Evolutionary conservation across 2,329 filamentous ascomycete genomes (phyloP).

Genomic region (Hypoxylon sp.): DNA sequence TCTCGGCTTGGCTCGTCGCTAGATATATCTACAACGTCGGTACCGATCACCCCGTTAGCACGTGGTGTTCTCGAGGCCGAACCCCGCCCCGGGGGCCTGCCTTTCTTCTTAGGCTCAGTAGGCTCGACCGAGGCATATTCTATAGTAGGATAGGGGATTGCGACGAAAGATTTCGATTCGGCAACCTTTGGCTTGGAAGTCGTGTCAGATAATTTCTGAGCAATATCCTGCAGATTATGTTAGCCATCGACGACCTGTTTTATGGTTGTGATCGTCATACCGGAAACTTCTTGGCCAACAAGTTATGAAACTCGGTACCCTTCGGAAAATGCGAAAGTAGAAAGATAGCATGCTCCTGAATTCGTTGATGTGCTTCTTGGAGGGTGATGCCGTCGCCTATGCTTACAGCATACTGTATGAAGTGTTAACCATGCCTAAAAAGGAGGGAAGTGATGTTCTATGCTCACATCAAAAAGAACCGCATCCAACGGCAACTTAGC

Average conservation of each 20-base stretch:
- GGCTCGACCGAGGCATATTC: conserved; percentile 44
- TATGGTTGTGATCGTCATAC: conserved; percentile 51
- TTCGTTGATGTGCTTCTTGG: conserved; percentile 61
- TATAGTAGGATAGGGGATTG: conserved; percentile 37
- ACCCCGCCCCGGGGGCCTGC: conserved; percentile 27
- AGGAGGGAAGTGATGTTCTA: not conserved
- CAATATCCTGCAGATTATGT: conserved; percentile 33
- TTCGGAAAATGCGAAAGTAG: conserved; percentile 64
- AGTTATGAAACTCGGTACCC: conserved; percentile 63
- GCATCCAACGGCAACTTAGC: conserved; percentile 49
- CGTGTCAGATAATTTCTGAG: conserved; percentile 37
- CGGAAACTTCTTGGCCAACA: conserved; percentile 57
- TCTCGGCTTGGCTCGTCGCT: conserved; percentile 33
- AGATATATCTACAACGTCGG: conserved; percentile 19
- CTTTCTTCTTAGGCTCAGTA: conserved; percentile 34
- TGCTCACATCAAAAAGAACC: conserved; percentile 53
- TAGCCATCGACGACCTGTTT: conserved; percentile 3
- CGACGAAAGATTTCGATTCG: conserved; percentile 24
- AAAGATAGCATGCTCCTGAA: conserved; percentile 63
- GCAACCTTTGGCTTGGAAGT: conserved; percentile 17
- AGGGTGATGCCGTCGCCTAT: conserved; percentile 65
- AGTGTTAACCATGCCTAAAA: conserved; percentile 2
- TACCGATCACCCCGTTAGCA: conserved; percentile 25
- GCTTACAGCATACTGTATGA: conserved; percentile 60
- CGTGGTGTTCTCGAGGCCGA: conserved; percentile 34